phyloP scores from a whole-genome alignment of 1,284 basidiomycete genomes.

The Amylostereum chailletii region DNA sequence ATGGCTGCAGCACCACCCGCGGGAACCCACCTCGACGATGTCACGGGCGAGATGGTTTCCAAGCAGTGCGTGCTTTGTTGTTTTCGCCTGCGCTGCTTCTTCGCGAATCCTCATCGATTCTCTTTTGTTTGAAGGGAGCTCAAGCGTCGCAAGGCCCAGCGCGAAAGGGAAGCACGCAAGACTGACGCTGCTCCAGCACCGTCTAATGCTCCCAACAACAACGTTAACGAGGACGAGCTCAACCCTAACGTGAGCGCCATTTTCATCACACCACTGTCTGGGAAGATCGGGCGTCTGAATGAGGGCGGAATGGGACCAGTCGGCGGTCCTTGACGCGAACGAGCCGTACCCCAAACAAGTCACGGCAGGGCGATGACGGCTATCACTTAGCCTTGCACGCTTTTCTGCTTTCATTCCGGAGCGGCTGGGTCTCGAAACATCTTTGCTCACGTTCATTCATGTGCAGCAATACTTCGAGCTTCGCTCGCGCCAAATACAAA shows the following conservation, averaged over 20 bases:
- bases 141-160: slow-evolving; percentile 83
- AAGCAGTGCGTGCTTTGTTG: slow-evolving; percentile 63
- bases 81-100: slow-evolving; percentile 7
- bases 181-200: slow-evolving; percentile 64
- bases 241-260: slow-evolving; percentile 64
- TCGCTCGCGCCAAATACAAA: slow-evolving; percentile 81
- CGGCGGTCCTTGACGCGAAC: too few relatives aligned
- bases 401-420: too few relatives aligned
- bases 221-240: slow-evolving; percentile 66
- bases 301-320: too few relatives aligned
- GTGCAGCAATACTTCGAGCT: slow-evolving; percentile 93
- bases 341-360: too few relatives aligned
- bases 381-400: background rate
- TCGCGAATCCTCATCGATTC: slow-evolving; percentile 21
- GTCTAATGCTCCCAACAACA: slow-evolving; percentile 28
- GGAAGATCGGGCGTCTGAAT: too few relatives aligned
- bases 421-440: background rate
- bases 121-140: slow-evolving; percentile 59
- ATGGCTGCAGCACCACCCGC: slow-evolving; percentile 45
- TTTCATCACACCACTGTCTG: background rate
- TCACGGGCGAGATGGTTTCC: slow-evolving; percentile 92
- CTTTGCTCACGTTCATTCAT: background rate
- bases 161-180: slow-evolving; percentile 81
- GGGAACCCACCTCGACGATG: slow-evolving; percentile 70
- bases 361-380: too few relatives aligned